Conservation (phyloP, 495 filamentous ascomycete species). For the Penicillium maclennaniae region DNA sequence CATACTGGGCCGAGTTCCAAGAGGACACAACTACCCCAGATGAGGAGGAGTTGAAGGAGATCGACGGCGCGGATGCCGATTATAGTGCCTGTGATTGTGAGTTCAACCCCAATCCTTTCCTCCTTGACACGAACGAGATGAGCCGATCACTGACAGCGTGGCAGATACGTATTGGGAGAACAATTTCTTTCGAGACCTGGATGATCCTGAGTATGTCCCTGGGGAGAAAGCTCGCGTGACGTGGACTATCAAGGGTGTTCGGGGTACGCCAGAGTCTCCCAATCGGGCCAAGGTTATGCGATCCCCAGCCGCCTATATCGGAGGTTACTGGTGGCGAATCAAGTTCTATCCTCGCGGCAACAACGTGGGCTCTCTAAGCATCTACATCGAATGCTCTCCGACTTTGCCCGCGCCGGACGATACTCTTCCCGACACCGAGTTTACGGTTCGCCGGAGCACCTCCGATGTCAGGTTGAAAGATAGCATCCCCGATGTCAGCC, state of each 20-base stretch:
- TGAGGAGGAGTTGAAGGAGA: constrained; percentile 58
- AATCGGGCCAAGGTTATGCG: constrained; percentile 58
- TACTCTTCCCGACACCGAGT: constrained; percentile 36
- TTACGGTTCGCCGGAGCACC: constrained; percentile 34
- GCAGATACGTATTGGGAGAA: constrained; percentile 57
- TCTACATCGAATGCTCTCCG: constrained; percentile 60
- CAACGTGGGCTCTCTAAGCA: constrained; percentile 56
- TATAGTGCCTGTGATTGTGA: constrained; percentile 53
- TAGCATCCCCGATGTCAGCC: constrained; percentile 25
- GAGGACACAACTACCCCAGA: constrained; percentile 58
- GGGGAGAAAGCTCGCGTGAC: constrained; percentile 52
- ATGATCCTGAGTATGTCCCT: constrained; percentile 57
- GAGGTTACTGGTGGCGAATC: constrained; percentile 65
- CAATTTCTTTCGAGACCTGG: constrained; percentile 52
- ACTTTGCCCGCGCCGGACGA: constrained; percentile 40
- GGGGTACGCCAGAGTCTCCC: constrained; percentile 58
- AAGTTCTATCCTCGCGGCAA: constrained; percentile 68
- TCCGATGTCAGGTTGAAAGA: constrained; percentile 29
- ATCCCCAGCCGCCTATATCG: constrained; percentile 54
- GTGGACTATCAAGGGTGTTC: constrained; percentile 57
- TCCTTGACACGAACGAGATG: background rate
- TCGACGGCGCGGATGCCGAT: constrained; percentile 46
- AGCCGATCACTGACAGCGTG: constrained; percentile 8
- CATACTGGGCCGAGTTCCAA: constrained; percentile 46
- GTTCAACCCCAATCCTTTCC: constrained; percentile 19